Evolutionary conservation across 768 basidiomycete genomes (phyloP).

Genomic region (Boletellus ananiceps): DNA sequence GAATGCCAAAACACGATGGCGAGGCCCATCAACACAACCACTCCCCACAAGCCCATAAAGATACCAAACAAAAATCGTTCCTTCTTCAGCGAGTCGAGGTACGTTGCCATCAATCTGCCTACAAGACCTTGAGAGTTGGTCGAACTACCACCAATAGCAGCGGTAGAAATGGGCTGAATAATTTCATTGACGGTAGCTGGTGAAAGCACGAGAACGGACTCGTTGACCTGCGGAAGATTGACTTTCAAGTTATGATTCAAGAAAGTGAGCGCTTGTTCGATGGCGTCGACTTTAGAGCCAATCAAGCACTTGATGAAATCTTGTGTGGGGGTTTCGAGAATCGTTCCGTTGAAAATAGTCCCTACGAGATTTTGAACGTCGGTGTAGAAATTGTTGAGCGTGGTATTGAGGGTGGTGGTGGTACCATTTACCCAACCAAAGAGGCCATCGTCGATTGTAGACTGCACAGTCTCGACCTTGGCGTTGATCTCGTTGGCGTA

Average conservation of each 20-base stretch:
- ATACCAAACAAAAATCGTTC: constrained; percentile 81
- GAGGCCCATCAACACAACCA: constrained; percentile 80
- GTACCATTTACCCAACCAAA: constrained; percentile 96
- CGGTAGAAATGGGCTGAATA: constrained; percentile 73
- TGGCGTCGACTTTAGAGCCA: constrained; percentile 82
- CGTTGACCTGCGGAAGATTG: constrained; percentile 73
- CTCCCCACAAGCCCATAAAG: constrained; percentile 78
- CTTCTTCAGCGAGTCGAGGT: constrained; percentile 66
- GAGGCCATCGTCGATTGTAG: constrained; percentile 75
- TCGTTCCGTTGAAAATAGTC: constrained; percentile 76
- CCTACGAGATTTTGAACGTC: constrained; percentile 79
- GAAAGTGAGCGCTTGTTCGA: constrained; percentile 89
- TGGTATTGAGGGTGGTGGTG: constrained; percentile 81
- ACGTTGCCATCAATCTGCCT: constrained; percentile 66
- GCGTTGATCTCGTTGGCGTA: constrained; percentile 79
- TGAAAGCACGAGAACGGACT: constrained; percentile 73
- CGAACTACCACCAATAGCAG: constrained; percentile 64
- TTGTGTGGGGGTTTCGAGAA: constrained; percentile 75
- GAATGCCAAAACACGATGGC: constrained; percentile 69
- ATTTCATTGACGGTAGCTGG: constrained; percentile 67
- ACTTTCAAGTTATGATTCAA: constrained; percentile 83
- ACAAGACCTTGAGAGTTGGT: constrained; percentile 58
- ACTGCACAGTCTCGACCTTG: constrained; percentile 66
- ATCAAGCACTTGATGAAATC: constrained; percentile 88
- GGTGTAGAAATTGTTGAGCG: constrained; percentile 80